phyloP scores from a whole-genome alignment of 345 rosid species.

The Fremontodendron californicum region DNA sequence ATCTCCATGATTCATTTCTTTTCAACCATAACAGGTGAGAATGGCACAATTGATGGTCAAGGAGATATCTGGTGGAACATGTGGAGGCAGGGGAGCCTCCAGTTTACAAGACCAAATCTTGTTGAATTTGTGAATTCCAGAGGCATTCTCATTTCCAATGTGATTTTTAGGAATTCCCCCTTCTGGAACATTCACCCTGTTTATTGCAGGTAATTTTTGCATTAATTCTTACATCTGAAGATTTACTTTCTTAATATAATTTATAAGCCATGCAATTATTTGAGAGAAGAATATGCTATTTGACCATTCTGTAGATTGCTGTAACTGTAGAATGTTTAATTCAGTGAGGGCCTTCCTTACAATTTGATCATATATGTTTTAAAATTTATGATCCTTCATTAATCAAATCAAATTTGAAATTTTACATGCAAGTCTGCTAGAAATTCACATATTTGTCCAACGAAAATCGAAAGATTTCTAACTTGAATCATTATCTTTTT shows the following conservation, averaged over 20 bases:
- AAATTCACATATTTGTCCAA: background rate
- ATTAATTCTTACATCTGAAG: background rate
- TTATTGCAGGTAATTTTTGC: constrained; percentile 64
- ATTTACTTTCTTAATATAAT: background rate
- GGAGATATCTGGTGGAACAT: constrained; percentile 95
- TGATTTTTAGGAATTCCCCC: constrained; percentile 72
- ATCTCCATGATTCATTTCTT: background rate
- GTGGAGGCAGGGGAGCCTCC: constrained; percentile 85
- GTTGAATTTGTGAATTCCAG: constrained; percentile 71
- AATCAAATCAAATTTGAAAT: background rate
- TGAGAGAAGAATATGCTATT: background rate
- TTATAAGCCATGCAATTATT: background rate
- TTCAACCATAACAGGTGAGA: constrained; percentile 53
- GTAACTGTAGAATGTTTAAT: background rate
- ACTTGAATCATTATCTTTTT: background rate
- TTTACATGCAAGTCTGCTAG: background rate
- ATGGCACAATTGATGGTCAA: constrained; percentile 97
- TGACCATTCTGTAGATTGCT: background rate
- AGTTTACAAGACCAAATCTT: constrained; percentile 77
- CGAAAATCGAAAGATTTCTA: background rate
- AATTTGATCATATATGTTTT: background rate
- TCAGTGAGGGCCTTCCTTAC: background rate
- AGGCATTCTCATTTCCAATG: constrained; percentile 74
- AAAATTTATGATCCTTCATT: background rate
- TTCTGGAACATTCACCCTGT: constrained; percentile 98